Base-by-base conservation (phyloP, 106 monocot species). In the Ottelia alismoides region DNA sequence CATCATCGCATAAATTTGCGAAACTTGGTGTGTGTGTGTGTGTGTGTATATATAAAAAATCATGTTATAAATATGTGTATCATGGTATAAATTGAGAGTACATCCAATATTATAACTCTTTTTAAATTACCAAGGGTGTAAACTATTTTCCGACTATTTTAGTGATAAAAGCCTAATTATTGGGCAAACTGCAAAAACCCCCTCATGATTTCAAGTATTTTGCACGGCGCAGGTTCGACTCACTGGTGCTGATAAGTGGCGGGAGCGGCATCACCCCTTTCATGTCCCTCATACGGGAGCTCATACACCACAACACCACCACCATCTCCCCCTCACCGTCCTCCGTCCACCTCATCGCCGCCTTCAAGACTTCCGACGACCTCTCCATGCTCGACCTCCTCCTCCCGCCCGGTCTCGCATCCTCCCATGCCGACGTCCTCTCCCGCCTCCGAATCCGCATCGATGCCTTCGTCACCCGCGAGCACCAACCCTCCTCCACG, bases 241-340 rank as follows among this genome's bases (percentile, higher is more conserved):
- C 86, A 2, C 30, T 92, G 23, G 58, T 92, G 17, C 45, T 92
- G 58, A 65, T 92, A 20, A 87, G 92, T 12, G 92, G 92, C 18
- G 92, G 92, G 60, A 82, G 92, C 47, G 92, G 92, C 24, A 77
- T 92, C 54, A 72, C 92, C 16, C 79, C 92, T 7, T 92, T 79
- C 72, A 79, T 92, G 52, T 78, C 86, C 43, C 61, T 92, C 28
- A 83, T 92, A 51, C 63, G 92, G 1, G 77, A 83, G 30, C 63
- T 92, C 59, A 51, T 92, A 45, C 51, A 72, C 67, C 68, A 22
- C 1, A 83, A 66, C 66, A 63, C 44, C 2, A 49, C 62, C 1
- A 30, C 40, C 17, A 30, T 28, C 2, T 16, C 12, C 20, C 31
- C 31, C 25, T 62, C 72, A 3, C 65, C 72, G 1, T 87, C 87